Evolutionary conservation across 1,284 basidiomycete genomes (phyloP).

Genomic region (Ganoderma sinense): DNA sequence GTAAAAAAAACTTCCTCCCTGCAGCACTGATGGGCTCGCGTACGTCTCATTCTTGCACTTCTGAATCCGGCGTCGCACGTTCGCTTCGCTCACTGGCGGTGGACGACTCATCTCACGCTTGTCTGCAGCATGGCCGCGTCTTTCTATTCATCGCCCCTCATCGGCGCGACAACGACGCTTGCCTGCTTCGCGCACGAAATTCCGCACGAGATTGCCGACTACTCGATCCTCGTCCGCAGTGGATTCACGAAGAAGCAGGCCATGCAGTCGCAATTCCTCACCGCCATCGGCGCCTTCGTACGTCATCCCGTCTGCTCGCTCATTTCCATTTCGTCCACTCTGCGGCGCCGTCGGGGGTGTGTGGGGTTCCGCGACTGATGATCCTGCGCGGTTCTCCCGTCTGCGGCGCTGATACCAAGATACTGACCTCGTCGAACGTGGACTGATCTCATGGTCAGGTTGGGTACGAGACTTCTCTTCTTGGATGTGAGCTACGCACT

Average conservation of each 20-base stretch:
- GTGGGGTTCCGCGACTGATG: neutral
- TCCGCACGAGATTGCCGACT: conserved; percentile 92
- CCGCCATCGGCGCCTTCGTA: conserved; percentile 89
- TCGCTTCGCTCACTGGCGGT: conserved; percentile 19
- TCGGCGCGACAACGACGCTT: conserved; percentile 89
- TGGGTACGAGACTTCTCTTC: conserved; percentile 28
- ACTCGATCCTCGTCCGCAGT: conserved; percentile 87
- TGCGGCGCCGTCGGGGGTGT: conserved; percentile 1
- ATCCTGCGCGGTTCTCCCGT: conserved; percentile 15
- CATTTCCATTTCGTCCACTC: conserved; percentile 7
- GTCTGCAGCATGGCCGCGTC: conserved; percentile 82
- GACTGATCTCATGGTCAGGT: conserved; percentile 31
- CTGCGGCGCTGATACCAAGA: conserved; percentile 3
- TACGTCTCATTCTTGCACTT: conserved; percentile 48
- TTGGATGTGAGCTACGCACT: conserved; percentile 6
- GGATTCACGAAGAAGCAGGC: conserved; percentile 90
- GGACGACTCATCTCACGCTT: conserved; percentile 6
- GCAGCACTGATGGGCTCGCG: conserved; percentile 86
- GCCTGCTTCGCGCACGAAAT: conserved; percentile 94
- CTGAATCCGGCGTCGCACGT: conserved; percentile 25
- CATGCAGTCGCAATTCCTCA: conserved; percentile 91
- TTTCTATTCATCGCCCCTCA: conserved; percentile 88
- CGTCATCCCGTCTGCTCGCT: conserved; percentile 42
- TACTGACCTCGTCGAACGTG: neutral
- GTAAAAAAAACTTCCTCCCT: conserved; percentile 10